These are phyloP conservation scores for Microsporum audouinii DNA, from an alignment of 2,329 filamentous ascomycete genomes.

Conservation along the genomic window DNA sequence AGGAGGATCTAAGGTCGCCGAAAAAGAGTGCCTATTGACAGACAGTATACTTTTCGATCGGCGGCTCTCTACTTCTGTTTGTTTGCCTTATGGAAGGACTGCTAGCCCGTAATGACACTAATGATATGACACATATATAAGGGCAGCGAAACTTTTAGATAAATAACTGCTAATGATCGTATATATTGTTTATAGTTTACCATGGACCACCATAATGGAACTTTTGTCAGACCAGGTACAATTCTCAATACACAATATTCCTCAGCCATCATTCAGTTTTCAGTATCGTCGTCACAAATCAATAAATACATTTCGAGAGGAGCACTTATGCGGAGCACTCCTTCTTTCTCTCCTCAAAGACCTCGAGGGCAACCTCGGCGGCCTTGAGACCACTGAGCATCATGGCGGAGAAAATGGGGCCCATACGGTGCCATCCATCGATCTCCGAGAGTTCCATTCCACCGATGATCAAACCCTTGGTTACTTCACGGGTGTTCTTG, in stretches of 20 bases:
- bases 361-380: slow-evolving; percentile 64
- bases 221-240: too few relatives aligned
- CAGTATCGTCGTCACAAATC: not conserved
- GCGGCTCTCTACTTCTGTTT: not conserved
- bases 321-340: slow-evolving; percentile 49
- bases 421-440: slow-evolving; percentile 87
- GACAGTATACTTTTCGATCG: not conserved
- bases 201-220: not conserved
- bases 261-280: not conserved
- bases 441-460: slow-evolving; percentile 90
- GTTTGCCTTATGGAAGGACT: not conserved
- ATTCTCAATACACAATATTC: not conserved
- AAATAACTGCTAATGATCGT: not conserved
- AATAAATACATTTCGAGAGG: not conserved
- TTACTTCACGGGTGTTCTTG: slow-evolving; percentile 77
- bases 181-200: not conserved
- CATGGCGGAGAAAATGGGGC: slow-evolving; percentile 82
- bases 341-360: slow-evolving; percentile 62
- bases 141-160: not conserved
- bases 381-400: slow-evolving; percentile 78
- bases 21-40: not conserved
- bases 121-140: not conserved
- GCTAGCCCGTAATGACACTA: not conserved
- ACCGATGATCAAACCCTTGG: slow-evolving; percentile 80
- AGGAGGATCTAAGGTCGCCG: slow-evolving; percentile 12